phyloP scores from a whole-genome alignment of 1,284 basidiomycete species.

The Malassezia yamatoensis region DNA sequence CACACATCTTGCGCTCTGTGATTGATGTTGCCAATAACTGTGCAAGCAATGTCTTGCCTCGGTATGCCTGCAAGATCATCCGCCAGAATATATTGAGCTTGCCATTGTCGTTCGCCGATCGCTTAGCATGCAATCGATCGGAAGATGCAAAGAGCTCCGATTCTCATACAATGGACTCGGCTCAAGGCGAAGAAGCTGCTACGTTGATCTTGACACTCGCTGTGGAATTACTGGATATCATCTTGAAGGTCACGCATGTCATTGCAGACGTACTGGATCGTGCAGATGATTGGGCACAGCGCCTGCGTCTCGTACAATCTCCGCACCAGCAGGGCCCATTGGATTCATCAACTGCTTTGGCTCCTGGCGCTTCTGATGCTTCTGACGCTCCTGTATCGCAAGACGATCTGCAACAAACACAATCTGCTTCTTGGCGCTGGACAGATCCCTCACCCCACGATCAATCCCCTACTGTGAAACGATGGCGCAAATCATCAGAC shows the following conservation, averaged over 20 bases:
- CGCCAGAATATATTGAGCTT: conserved; percentile 69
- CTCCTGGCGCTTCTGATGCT: too few relatives aligned
- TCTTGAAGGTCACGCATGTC: conserved; percentile 71
- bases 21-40: conserved; percentile 79
- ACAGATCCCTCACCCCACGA: too few relatives aligned
- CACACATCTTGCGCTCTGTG: conserved; percentile 73
- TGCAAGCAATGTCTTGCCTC: conserved; percentile 70
- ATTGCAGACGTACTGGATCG: conserved; percentile 77
- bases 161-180: background rate
- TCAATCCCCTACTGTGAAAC: too few relatives aligned
- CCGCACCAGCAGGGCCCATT: too few relatives aligned
- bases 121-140: background rate
- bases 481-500: too few relatives aligned
- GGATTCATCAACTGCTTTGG: too few relatives aligned
- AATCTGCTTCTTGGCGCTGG: too few relatives aligned
- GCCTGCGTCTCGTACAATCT: conserved; percentile 23
- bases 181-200: conserved; percentile 1
- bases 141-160: too few relatives aligned
- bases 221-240: conserved; percentile 81
- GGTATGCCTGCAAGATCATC: conserved; percentile 67
- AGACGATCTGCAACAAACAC: too few relatives aligned
- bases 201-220: conserved; percentile 64
- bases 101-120: conserved; percentile 60
- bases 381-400: background rate
- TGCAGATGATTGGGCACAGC: conserved; percentile 65